Conservation (phyloP, 2,329 filamentous ascomycete genomes). For the Ramichloridium luteum region DNA sequence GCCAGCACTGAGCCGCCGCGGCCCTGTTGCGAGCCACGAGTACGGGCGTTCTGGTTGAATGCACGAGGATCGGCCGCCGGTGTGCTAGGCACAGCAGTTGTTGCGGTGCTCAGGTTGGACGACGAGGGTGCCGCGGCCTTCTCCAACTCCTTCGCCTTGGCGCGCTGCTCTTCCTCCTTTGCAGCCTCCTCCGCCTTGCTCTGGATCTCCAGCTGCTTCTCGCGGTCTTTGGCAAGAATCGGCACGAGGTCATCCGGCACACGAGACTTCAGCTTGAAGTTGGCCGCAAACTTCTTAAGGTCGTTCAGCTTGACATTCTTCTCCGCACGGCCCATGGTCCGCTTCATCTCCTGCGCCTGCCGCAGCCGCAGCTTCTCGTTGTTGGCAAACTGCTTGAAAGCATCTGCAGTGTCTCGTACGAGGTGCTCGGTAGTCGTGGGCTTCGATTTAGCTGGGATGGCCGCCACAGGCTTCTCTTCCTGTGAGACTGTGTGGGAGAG, state of each 20-base stretch:
- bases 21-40: constrained; percentile 5
- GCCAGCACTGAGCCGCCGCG: constrained; percentile 1
- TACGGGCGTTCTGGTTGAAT: constrained; percentile 4
- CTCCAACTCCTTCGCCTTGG: constrained; percentile 28
- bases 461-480: too few species aligned
- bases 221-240: constrained; percentile 93
- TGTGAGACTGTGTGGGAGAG: constrained; percentile 5
- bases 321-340: constrained; percentile 50
- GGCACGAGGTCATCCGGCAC: constrained; percentile 84
- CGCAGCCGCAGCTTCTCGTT: constrained; percentile 48
- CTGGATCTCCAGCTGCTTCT: constrained; percentile 85
- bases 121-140: constrained; percentile 13
- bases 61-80: constrained; percentile 3
- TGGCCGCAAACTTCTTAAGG: constrained; percentile 85
- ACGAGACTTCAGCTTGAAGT: constrained; percentile 86
- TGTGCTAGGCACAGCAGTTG: constrained; percentile 2
- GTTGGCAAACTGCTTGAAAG: constrained; percentile 53
- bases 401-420: constrained; percentile 48
- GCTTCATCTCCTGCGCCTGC: constrained; percentile 42
- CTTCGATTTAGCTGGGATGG: constrained; percentile 10
- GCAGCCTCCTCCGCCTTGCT: constrained; percentile 71
- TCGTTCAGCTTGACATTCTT: constrained; percentile 90
- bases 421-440: constrained; percentile 48
- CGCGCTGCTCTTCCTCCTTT: constrained; percentile 39
- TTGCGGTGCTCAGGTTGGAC: constrained; percentile 9